These are phyloP conservation scores for Mollisiaceae sp. DNA, from an alignment of 2,329 filamentous ascomycete genomes.

Conservation along the genomic window DNA sequence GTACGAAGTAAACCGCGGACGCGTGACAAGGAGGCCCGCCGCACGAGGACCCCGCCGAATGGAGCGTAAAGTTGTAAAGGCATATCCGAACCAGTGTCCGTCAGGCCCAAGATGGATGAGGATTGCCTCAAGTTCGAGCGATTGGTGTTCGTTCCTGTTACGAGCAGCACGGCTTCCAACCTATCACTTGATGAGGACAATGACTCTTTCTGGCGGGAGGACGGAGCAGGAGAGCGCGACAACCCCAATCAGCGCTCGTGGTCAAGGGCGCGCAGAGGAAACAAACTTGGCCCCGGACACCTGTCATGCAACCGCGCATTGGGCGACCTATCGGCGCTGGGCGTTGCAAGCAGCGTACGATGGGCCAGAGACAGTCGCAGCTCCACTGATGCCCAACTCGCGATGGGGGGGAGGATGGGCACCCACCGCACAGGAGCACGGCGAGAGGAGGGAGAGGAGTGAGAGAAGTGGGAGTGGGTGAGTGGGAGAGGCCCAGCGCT, in stretches of 20 bases:
- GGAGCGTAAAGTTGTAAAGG: conserved; percentile 2
- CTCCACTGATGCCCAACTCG: conserved; percentile 35
- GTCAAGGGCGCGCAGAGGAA: conserved; percentile 23
- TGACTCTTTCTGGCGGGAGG: conserved; percentile 30
- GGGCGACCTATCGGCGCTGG: conserved; percentile 34
- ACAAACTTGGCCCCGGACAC: conserved; percentile 33
- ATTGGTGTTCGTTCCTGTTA: conserved; percentile 36
- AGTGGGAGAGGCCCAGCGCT: neutral
- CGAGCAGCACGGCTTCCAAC: conserved; percentile 26
- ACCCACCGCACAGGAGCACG: neutral
- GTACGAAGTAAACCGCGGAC: neutral
- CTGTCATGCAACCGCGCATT: conserved; percentile 33
- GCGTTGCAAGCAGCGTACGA: conserved; percentile 5
- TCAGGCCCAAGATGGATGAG: neutral
- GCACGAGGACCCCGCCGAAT: conserved; percentile 1
- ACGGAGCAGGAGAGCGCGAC: conserved; percentile 22
- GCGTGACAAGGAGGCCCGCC: conserved; percentile 5
- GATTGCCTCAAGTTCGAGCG: conserved; percentile 39
- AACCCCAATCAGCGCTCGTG: conserved; percentile 29
- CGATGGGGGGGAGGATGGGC: conserved; percentile 15
- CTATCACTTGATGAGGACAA: conserved; percentile 28
- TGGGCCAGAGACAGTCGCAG: conserved; percentile 15
- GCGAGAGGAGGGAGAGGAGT: conserved; percentile 4
- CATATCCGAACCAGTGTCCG: neutral
- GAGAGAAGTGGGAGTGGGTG: neutral